These are phyloP conservation scores for Kazachstania viticola DNA, from an alignment of 805 yeast genomes.

Conservation along the genomic window DNA sequence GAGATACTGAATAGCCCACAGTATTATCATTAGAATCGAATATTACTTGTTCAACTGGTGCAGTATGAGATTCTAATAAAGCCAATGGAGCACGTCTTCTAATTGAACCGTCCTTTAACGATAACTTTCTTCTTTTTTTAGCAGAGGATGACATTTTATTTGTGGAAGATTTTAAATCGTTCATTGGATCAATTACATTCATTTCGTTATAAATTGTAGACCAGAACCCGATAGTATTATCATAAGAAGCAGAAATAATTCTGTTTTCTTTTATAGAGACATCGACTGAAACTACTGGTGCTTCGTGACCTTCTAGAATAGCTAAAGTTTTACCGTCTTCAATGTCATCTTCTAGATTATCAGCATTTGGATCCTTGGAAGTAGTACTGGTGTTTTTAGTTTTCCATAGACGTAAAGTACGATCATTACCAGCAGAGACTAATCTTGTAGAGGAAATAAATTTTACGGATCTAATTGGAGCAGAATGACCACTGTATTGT, in stretches of 20 bases:
- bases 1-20: conserved; percentile 88
- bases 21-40: conserved; percentile 65
- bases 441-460: conserved; percentile 69
- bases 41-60: conserved; percentile 77
- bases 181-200: conserved; percentile 45
- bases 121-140: conserved; percentile 78
- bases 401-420: conserved; percentile 83
- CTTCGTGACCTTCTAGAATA: conserved; percentile 80
- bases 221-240: conserved; percentile 76
- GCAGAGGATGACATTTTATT: conserved; percentile 60
- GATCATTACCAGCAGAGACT: conserved; percentile 80
- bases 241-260: conserved; percentile 78
- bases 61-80: conserved; percentile 67
- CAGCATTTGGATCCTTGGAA: no score
- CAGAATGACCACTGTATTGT: conserved; percentile 81
- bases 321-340: conserved; percentile 72
- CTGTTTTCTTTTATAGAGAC: conserved; percentile 42
- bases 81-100: conserved; percentile 77
- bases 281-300: conserved; percentile 70
- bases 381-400: conserved; percentile 32
- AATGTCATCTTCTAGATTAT: conserved; percentile 32
- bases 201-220: conserved; percentile 77
- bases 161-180: conserved; percentile 30
- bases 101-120: conserved; percentile 61
- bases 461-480: conserved; percentile 70